Conservation (phyloP, 75 land plant genomes). For the Azolla pinnata region DNA sequence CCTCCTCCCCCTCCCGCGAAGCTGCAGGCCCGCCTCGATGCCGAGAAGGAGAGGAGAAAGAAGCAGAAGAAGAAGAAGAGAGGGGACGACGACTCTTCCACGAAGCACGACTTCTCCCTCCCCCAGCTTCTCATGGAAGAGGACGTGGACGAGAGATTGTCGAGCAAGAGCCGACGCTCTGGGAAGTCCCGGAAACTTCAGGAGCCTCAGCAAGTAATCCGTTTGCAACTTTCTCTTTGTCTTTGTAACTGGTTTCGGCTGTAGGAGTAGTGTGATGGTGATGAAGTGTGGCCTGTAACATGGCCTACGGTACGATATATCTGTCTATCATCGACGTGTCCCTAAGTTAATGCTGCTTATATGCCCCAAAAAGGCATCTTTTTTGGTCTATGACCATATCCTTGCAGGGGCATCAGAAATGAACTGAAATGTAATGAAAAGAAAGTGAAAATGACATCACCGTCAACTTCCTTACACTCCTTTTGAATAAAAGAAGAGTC, state of each 20-base stretch:
- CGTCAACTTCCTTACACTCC: too few species aligned
- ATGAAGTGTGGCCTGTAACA: background rate
- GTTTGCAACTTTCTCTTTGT: background rate
- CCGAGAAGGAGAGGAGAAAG: too few species aligned
- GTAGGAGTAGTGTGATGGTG: background rate
- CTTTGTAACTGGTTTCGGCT: background rate
- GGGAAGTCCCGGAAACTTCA: conserved; percentile 11
- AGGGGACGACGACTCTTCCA: conserved; percentile 5
- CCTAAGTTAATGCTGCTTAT: background rate
- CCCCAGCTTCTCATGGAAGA: conserved; percentile 15
- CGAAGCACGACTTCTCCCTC: conserved; percentile 16
- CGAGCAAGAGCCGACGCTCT: conserved; percentile 5
- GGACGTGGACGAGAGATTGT: conserved; percentile 3
- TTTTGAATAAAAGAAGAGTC: too few species aligned
- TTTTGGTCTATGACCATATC: background rate
- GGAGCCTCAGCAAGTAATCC: conserved; percentile 19
- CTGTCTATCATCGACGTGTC: background rate
- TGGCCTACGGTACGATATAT: too few species aligned
- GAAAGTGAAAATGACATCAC: too few species aligned
- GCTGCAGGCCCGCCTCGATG: too few species aligned
- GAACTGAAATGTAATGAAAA: too few species aligned
- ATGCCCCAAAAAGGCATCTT: too few species aligned
- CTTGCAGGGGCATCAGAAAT: background rate
- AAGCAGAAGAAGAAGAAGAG: conserved; percentile 18
- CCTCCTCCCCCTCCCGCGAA: too few species aligned